phyloP scores from a whole-genome alignment of 495 filamentous ascomycete species.

The Tirmania nivea region DNA sequence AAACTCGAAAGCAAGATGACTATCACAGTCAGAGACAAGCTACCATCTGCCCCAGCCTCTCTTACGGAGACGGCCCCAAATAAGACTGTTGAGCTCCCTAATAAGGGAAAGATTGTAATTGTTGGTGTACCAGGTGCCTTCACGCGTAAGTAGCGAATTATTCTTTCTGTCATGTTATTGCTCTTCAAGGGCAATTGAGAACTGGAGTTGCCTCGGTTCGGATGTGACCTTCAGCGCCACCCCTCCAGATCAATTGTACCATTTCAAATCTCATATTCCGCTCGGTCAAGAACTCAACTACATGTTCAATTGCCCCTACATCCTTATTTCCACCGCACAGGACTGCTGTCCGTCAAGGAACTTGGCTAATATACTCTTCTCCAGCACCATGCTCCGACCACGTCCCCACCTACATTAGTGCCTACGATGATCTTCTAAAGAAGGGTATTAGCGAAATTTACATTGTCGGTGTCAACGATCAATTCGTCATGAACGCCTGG shows the following conservation, averaged over 20 bases:
- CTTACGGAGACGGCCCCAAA: slow-evolving; percentile 12
- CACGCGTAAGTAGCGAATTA: slow-evolving; percentile 7
- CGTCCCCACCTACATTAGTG: slow-evolving; percentile 11
- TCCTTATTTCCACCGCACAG: too few species aligned
- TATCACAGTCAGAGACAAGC: slow-evolving; percentile 5
- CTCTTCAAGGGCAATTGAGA: too few species aligned
- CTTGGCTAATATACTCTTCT: too few species aligned
- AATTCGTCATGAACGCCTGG: slow-evolving; percentile 20
- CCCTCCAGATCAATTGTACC: too few species aligned
- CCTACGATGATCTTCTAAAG: slow-evolving; percentile 4
- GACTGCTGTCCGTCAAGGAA: too few species aligned
- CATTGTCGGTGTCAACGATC: slow-evolving; percentile 15
- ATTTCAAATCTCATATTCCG: too few species aligned
- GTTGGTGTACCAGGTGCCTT: slow-evolving; percentile 18
- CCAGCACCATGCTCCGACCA: slow-evolving; percentile 17
- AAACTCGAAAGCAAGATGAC: not conserved
- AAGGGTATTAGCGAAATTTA: slow-evolving; percentile 16
- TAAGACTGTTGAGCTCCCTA: slow-evolving; percentile 8
- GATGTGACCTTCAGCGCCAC: too few species aligned
- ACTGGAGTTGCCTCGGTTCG: too few species aligned
- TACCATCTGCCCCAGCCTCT: slow-evolving; percentile 11
- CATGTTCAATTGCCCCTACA: too few species aligned
- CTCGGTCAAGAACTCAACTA: too few species aligned
- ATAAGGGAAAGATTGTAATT: slow-evolving; percentile 13
- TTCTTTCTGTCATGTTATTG: not conserved